Evolutionary conservation across 2,329 filamentous ascomycete genomes (phyloP).

Genomic region (Colletotrichum sidae): DNA sequence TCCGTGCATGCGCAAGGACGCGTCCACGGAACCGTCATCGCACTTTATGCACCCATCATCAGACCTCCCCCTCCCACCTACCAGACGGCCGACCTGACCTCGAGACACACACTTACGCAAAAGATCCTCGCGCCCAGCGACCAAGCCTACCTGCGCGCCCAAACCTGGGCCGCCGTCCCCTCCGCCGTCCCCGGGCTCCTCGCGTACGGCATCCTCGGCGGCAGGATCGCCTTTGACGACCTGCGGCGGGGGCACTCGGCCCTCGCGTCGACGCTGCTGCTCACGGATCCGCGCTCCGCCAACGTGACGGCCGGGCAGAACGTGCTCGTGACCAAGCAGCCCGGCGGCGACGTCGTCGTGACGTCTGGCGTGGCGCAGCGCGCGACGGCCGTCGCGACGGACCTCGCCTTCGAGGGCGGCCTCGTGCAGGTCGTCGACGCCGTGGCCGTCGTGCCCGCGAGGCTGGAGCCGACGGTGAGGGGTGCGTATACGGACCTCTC

Average conservation of each 20-base stretch:
- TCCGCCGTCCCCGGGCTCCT: slow-evolving; percentile 52
- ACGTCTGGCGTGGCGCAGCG: slow-evolving; percentile 52
- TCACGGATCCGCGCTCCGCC: slow-evolving; percentile 54
- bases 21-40: background rate
- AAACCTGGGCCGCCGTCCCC: slow-evolving; percentile 53
- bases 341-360: slow-evolving; percentile 44
- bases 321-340: slow-evolving; percentile 58
- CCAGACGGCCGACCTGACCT: background rate
- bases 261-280: slow-evolving; percentile 60
- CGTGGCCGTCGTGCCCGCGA: slow-evolving; percentile 58
- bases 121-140: slow-evolving; percentile 69
- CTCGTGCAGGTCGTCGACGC: slow-evolving; percentile 65
- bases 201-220: slow-evolving; percentile 69
- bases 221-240: slow-evolving; percentile 55
- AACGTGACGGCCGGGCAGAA: slow-evolving; percentile 63
- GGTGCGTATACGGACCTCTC: slow-evolving; percentile 36
- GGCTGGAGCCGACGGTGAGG: slow-evolving; percentile 33
- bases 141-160: slow-evolving; percentile 60
- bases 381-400: slow-evolving; percentile 53
- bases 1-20: too few species aligned
- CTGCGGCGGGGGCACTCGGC: slow-evolving; percentile 51
- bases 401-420: slow-evolving; percentile 61
- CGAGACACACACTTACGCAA: background rate
- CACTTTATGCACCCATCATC: background rate
- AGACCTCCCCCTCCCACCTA: too few species aligned